These are phyloP conservation scores for Ampelocalamus luodianensis DNA, from an alignment of 176 grass and related monocot species.

Conservation along the genomic window DNA sequence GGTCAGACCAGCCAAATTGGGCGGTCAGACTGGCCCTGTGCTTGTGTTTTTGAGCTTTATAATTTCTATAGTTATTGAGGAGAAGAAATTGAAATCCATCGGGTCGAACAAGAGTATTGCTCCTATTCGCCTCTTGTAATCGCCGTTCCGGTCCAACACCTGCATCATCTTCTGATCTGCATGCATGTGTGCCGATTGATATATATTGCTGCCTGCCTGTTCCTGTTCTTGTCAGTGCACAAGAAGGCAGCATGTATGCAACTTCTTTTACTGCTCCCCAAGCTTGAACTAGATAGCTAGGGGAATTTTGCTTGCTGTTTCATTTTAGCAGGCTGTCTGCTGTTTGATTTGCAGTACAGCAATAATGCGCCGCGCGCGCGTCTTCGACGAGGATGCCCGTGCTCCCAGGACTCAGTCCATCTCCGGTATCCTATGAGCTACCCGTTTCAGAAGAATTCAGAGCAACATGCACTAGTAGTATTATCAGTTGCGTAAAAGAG, in stretches of 20 bases:
- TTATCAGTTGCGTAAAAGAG: not conserved
- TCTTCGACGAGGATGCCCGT: not conserved
- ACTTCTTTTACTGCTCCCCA: not conserved
- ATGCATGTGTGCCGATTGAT: not conserved
- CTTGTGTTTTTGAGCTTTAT: too few species aligned
- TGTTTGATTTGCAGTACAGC: constrained; percentile 17
- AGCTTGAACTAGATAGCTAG: not conserved
- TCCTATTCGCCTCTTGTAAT: too few species aligned
- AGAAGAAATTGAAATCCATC: too few species aligned
- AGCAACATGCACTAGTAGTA: not conserved
- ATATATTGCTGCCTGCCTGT: not conserved
- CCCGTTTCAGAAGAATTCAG: not conserved
- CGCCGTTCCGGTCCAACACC: not conserved
- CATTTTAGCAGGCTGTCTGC: not conserved
- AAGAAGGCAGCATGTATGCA: not conserved
- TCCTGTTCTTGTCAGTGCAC: not conserved
- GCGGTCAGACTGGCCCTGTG: too few species aligned
- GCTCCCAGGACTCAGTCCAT: not conserved
- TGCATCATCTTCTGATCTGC: not conserved
- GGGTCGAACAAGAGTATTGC: too few species aligned
- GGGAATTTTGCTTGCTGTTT: not conserved
- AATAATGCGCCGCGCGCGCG: not conserved
- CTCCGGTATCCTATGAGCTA: not conserved
- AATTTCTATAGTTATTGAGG: too few species aligned
- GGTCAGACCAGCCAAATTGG: too few species aligned